Evolutionary conservation across 1,284 basidiomycete genomes (phyloP).

Genomic region (Ceratobasidium sp.): DNA sequence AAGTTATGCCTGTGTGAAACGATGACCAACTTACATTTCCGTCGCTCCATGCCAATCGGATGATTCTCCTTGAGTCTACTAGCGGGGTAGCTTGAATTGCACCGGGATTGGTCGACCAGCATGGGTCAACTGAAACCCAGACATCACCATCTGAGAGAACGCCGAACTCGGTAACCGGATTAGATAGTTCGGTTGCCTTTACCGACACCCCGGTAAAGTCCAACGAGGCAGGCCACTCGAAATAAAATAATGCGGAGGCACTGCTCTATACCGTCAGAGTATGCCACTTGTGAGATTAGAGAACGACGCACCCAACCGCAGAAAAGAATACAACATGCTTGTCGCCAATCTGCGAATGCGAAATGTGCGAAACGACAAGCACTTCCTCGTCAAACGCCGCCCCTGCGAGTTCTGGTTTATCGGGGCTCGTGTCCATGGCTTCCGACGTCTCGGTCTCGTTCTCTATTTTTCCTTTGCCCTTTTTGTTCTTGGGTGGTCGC

Average conservation of each 20-base stretch:
- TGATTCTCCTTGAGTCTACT: background rate
- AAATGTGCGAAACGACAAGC: slow-evolving; percentile 63
- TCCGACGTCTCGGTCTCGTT: slow-evolving; percentile 47
- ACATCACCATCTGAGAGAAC: slow-evolving; percentile 21
- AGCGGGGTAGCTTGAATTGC: background rate
- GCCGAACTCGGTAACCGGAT: slow-evolving; percentile 45
- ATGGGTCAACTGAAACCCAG: slow-evolving; percentile 44
- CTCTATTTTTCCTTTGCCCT: slow-evolving; percentile 44
- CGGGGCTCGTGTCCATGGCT: slow-evolving; percentile 42
- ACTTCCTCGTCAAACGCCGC: slow-evolving; percentile 50
- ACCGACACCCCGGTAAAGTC: slow-evolving; percentile 18
- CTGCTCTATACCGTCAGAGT: slow-evolving; percentile 51
- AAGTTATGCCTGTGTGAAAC: background rate
- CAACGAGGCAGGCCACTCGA: slow-evolving; percentile 46
- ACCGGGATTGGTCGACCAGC: slow-evolving; percentile 19
- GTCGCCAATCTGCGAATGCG: slow-evolving; percentile 47
- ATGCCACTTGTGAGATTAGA: background rate
- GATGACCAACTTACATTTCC: slow-evolving; percentile 31
- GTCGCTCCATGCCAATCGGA: slow-evolving; percentile 37
- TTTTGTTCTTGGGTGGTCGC: slow-evolving; percentile 45
- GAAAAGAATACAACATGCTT: slow-evolving; percentile 65
- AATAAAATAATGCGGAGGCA: slow-evolving; percentile 69
- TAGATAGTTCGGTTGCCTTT: slow-evolving; percentile 38
- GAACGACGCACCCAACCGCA: slow-evolving; percentile 66
- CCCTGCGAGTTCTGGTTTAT: slow-evolving; percentile 7